A percentile compares a stretch with the other conserved stretches of the same genome.
Conservation (phyloP, 306 rosid genomes). For the Prunus mume region DNA sequence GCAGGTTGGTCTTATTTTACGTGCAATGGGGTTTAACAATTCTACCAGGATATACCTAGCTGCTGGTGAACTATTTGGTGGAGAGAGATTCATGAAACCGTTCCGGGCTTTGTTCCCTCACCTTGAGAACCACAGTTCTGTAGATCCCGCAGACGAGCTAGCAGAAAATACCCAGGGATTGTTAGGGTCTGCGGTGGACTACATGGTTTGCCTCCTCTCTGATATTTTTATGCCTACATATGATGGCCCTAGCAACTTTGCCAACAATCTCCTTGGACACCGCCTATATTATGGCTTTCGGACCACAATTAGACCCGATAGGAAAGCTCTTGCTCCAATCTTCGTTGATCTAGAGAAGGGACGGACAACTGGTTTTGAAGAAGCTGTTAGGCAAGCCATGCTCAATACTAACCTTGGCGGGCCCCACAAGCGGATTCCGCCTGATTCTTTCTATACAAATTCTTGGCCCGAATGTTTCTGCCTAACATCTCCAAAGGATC, state of each 20-base stretch:
- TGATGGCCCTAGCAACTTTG: conserved; percentile 99
- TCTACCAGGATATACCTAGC: conserved; percentile 58
- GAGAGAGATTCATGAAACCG: conserved; percentile 84
- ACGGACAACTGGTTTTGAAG: conserved; percentile 59
- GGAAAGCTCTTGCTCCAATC: conserved; percentile 93
- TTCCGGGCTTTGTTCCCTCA: conserved; percentile 72
- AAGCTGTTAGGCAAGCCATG: conserved; percentile 74
- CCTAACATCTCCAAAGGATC: conserved; percentile 57
- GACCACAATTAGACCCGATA: conserved; percentile 84
- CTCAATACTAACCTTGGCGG: conserved; percentile 80
- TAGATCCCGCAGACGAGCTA: conserved; percentile 74
- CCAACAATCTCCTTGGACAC: conserved; percentile 97
- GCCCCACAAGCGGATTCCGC: conserved; percentile 79
- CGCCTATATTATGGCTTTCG: conserved; percentile 97
- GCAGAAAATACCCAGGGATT: conserved; percentile 74
- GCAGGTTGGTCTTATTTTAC: conserved; percentile 90
- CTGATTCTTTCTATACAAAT: conserved; percentile 95
- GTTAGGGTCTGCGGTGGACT: conserved; percentile 96
- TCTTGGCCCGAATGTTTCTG: conserved; percentile 99
- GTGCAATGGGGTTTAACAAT: conserved; percentile 52
- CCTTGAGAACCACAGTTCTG: conserved; percentile 82
- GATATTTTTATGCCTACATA: conserved; percentile 99
- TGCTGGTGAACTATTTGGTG: conserved; percentile 93
- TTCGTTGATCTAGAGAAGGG: conserved; percentile 78
- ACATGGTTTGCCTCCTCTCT: conserved; percentile 98